Base-by-base conservation (phyloP, 1,284 basidiomycete species). In the Mrakiaceae sp. region DNA sequence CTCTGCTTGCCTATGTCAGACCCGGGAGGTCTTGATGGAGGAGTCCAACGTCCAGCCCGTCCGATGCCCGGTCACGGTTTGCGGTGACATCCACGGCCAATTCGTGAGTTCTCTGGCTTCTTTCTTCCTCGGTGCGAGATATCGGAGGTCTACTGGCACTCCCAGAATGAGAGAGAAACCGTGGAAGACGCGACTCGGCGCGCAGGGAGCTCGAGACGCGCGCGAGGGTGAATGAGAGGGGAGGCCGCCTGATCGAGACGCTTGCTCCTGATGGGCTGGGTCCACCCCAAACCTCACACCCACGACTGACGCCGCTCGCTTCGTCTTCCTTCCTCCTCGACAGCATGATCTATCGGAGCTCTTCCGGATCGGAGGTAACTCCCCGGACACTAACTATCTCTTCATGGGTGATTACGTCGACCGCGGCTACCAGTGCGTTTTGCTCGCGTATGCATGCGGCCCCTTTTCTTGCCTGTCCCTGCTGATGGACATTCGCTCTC, bases 401-500 rank as follows among this genome's bases (percentile, higher is more conserved):
- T 99, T 99, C 82, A 99, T 99, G 96, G 96, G 96, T 56, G 95
- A 99, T 81, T 98, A 98, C 74, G 96, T 98, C 71, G 96, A 98
- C 81, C 87, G 96, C 74, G 95, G 95, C 43, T 98, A 98, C 81
- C 98, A 98, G 63, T 64, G 48, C 47, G 63, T 60, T 46, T 43
- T 8, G 44, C 14, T 16, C 48, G 6, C 40, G 3, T 57, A 6
- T 57, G n/a, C 57, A 9, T 44, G 27, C 39, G 11, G 40, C 48
- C 3, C 11, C n/a, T 44, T 7, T 48, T 47, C 9, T 27, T 27
- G 27, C 27, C 27, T 27, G 27, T 27, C 27, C 27, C 27, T 27
- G 27, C 27, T 27, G 27, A 27, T 27, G 27, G 27, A 27, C 27
- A 27, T 27, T 27, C 0, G 7, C 51, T 39, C 48, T 11, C 11